Evolutionary conservation across 306 rosid genomes (phyloP), one percentile per base, ranked within the genome.

Genomic region (Macrotyloma uniflorum): DNA sequence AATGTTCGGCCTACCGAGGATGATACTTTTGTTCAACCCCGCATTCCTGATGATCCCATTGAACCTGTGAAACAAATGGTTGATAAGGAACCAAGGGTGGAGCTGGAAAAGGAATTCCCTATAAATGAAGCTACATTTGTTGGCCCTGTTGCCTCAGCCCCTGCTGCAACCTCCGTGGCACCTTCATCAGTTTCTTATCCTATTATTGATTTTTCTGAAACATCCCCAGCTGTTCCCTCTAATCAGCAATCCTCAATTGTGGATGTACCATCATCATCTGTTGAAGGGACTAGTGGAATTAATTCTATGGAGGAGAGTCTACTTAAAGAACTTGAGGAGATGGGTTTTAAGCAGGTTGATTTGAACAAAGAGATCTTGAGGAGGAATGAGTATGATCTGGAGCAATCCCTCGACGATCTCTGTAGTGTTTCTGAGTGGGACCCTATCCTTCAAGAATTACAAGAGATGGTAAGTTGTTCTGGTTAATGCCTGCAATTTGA

Each of bases 401-500:
- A 88, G 80, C 88, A 84, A 80, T 85, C 96, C 11, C 80, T 96
- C 23, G 96, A 87, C 54, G 89, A 91, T 80, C 98, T 96, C 67
- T 96, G 99, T 8, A 93, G 90, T 51, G 88, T 83, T 79, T 24
- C 81, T 47, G 96, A 90, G 11, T 93, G 98, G 99, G 96, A 90
- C 72, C 98, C 97, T 1, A 86, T 96, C 24, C 97, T 96, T 78
- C 87, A 82, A 30, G 99, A 93, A 87, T 79, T 96, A 68, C 76
- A 72, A 19, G 96, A 91, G 76, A 93, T 96, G 99, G 99, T 93
- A 78, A 80, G 82, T 46, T 69, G 62, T 43, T 5, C 47, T 50
- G 26, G 10, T 4, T 20, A 10, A 18, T 18, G 47, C 38, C 32
- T 15, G 67, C 23, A 16, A 18, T 30, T 18, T 19, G 16, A 63